Base-by-base conservation (phyloP, 192 early-diverging fungal species). In the Chytriomyces hyalinus region DNA sequence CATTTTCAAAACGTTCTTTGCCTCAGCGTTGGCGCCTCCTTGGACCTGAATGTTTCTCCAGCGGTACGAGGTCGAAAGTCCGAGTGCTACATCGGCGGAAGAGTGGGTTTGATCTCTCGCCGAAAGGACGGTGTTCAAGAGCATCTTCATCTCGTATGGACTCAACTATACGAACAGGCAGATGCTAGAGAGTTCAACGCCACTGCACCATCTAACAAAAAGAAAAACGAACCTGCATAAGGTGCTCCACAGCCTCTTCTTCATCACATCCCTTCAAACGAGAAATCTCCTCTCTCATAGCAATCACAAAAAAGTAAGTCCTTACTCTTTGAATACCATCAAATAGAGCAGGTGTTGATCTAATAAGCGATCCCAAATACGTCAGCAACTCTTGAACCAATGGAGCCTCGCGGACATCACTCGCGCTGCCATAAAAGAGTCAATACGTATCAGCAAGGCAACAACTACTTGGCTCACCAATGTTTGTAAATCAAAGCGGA, bases 371-470 rank as follows among this genome's bases (percentile, higher is more conserved):
- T 5, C 93, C 93, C 11, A 94, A 82, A 65, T 92, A 93, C 17
- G 91, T 94, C 22, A 96, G 82, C 24, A 96, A 85, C 84, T 96
- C 94, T 67, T 94, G 92, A 1, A 94, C 92, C 0, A 96, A 84
- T 6, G 93, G 91, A 0, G 90, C 93, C 70, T 96, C 94, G 53
- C 94, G 91, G 0, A 92, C 88, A 78, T 95, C 94, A 70, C 91
- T 92, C 51, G 84, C 85, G 77, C 88, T 89, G 36, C 36, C 36
- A 36, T 36, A 57, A 57, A 57, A 6, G 64, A 11, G 45, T 36
- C 36, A 43, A 36, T 36, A 36, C 1, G 36, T 36, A 36, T 36
- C 0, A 36, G 36, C 36, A 36, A 36, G 36, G 4, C 36, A 36
- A 36, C 36, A 36, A 36, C 36, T 4, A 36, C 36, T 2, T 3